phyloP scores from a whole-genome alignment of 768 basidiomycete genomes.

The Psilocybe tampanensis region DNA sequence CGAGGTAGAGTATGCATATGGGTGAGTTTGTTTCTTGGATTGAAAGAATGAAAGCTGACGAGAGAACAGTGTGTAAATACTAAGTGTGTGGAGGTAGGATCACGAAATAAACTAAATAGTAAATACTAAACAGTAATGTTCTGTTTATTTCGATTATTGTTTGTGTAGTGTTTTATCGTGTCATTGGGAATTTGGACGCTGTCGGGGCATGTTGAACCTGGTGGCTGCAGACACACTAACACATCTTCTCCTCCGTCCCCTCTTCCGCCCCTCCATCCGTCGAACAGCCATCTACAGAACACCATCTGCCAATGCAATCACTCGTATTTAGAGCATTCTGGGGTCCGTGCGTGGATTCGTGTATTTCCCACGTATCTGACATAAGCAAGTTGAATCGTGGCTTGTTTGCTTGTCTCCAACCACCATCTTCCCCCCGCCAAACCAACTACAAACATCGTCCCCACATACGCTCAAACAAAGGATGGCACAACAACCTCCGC shows the following conservation, averaged over 20 bases:
- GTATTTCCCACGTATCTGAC: conserved; percentile 63
- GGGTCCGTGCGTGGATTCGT: conserved; percentile 60
- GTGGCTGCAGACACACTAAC: conserved; percentile 53
- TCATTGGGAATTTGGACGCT: conserved; percentile 75
- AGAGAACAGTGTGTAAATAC: conserved; percentile 8
- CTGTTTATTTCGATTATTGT: conserved; percentile 32
- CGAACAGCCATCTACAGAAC: conserved; percentile 18
- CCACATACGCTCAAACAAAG: conserved; percentile 26
- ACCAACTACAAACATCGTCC: conserved; percentile 36
- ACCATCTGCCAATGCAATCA: conserved; percentile 9
- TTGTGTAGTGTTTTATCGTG: conserved; percentile 75
- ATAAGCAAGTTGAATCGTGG: conserved; percentile 48
- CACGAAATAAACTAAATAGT: no score
- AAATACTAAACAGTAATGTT: no score
- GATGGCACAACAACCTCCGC: conserved; percentile 60
- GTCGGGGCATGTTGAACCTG: conserved; percentile 64
- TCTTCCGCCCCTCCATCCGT: conserved; percentile 29
- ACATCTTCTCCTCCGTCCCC: conserved; percentile 33
- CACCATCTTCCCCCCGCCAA: conserved; percentile 45
- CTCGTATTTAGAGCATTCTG: conserved; percentile 11
- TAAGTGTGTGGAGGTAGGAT: no score
- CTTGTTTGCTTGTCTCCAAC: conserved; percentile 48
- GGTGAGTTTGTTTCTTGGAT: conserved; percentile 41
- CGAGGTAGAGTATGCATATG: conserved; percentile 88
- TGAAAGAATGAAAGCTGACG: conserved; percentile 7